Percentiles rank a stretch among this genome's conserved stretches.
phyloP scores from a whole-genome alignment of 1,139 yeast species.

The Sugiyamaella grinbergsii region DNA sequence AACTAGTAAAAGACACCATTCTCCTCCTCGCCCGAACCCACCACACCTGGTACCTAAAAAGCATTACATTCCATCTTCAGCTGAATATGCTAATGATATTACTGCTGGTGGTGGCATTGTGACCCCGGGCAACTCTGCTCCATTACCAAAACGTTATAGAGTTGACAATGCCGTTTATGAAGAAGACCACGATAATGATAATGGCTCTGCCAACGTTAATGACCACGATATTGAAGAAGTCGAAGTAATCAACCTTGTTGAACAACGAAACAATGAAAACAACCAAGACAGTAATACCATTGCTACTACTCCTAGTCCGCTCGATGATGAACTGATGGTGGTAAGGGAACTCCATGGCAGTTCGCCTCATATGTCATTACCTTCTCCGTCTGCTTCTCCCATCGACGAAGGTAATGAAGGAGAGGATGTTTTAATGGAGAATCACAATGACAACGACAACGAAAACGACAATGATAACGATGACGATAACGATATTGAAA shows the following conservation, averaged over 20 bases:
- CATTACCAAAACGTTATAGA: slow-evolving; percentile 13
- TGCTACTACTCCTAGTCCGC: neutral
- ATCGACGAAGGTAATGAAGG: slow-evolving; percentile 4
- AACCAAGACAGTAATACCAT: slow-evolving; percentile 14
- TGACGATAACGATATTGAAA: slow-evolving; percentile 9
- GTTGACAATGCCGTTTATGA: neutral
- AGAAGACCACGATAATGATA: neutral
- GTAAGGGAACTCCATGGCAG: slow-evolving; percentile 16
- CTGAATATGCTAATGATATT: neutral
- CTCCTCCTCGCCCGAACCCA: neutral
- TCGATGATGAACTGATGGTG: slow-evolving; percentile 6
- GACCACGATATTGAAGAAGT: slow-evolving; percentile 20
- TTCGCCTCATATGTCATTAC: slow-evolving; percentile 31
- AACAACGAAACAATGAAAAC: slow-evolving; percentile 1
- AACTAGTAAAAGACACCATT: neutral
- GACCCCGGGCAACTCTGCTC: slow-evolving; percentile 6
- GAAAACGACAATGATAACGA: slow-evolving; percentile 8
- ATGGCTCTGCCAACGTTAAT: neutral
- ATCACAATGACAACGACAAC: slow-evolving; percentile 8
- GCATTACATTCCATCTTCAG: slow-evolving; percentile 12
- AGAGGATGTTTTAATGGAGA: neutral
- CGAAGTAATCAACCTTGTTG: slow-evolving; percentile 15
- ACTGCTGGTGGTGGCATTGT: slow-evolving; percentile 5
- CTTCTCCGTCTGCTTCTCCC: slow-evolving; percentile 40
- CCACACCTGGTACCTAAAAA: slow-evolving; percentile 11